Conservation (phyloP, 106 monocot genomes). For the Dactylorhiza incarnata region DNA sequence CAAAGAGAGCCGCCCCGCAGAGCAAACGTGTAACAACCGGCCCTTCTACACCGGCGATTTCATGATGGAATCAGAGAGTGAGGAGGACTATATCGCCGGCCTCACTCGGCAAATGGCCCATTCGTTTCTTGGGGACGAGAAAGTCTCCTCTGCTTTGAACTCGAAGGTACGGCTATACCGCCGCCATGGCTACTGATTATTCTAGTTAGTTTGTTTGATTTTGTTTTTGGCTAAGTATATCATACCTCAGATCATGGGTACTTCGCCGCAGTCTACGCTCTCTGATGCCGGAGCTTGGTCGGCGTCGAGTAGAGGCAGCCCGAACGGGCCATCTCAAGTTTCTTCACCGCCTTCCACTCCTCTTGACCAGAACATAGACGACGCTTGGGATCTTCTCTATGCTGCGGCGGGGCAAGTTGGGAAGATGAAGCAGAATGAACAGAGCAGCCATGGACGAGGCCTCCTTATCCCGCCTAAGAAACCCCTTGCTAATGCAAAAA, state of each 20-base stretch:
- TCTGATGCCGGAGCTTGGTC: conserved; percentile 15
- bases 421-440: conserved; percentile 20
- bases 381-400: conserved; percentile 42
- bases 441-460: conserved; percentile 3
- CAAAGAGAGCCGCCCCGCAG: not conserved
- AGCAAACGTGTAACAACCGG: not conserved
- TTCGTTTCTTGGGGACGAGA: conserved; percentile 33
- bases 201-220: not conserved
- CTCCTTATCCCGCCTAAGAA: not conserved
- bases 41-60: not conserved
- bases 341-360: conserved; percentile 32
- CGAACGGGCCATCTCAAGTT: conserved; percentile 22
- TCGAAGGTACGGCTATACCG: not conserved
- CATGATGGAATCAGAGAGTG: conserved; percentile 24
- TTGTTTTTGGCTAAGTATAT: not conserved
- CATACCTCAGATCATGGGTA: conserved; percentile 13
- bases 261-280: conserved; percentile 49
- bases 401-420: conserved; percentile 46
- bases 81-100: conserved; percentile 43
- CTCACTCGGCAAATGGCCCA: conserved; percentile 37
- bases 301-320: conserved; percentile 14
- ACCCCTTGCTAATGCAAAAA: not conserved
- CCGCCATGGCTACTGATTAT: not conserved
- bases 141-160: not conserved
- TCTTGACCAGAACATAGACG: conserved; percentile 6